Conservation (phyloP, 2,329 filamentous ascomycete genomes). For the Neofusicoccum ribis region DNA sequence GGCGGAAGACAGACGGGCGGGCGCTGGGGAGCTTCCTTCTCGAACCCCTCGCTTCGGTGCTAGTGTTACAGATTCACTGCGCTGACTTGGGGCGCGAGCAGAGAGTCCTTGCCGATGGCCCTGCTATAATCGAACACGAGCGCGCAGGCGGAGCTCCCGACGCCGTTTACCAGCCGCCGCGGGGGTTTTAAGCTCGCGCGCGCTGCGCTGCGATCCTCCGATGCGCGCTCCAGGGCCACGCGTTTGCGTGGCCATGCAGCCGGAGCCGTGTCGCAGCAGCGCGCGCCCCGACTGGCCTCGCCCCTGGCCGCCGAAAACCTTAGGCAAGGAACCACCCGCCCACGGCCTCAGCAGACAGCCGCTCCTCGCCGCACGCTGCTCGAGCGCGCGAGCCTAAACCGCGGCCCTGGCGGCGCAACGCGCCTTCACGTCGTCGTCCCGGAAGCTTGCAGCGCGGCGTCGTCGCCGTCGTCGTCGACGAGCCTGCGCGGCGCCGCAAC, state of each 20-base stretch:
- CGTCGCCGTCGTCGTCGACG: too few species aligned
- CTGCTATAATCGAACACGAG: conserved; percentile 16
- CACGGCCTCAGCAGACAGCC: too few species aligned
- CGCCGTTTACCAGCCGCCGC: conserved; percentile 5
- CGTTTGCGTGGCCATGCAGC: conserved; percentile 8
- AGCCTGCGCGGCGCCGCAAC: conserved; percentile 1
- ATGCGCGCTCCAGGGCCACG: conserved; percentile 14
- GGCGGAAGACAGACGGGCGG: neutral
- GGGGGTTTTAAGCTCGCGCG: conserved; percentile 5
- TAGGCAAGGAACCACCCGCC: neutral
- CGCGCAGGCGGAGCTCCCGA: neutral
- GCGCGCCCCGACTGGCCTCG: neutral
- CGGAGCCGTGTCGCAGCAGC: neutral
- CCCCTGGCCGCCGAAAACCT: neutral
- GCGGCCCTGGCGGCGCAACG: neutral
- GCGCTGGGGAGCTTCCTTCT: neutral
- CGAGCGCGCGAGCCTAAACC: neutral
- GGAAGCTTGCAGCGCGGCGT: too few species aligned
- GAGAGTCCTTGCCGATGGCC: conserved; percentile 2
- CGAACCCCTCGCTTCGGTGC: conserved; percentile 13
- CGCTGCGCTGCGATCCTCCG: neutral
- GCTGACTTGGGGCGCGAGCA: neutral
- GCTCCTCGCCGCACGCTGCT: neutral
- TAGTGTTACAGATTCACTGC: conserved; percentile 17
- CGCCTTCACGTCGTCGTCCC: neutral